Conservation (phyloP, 768 basidiomycete genomes). For the Phaeotremella skinneri region DNA sequence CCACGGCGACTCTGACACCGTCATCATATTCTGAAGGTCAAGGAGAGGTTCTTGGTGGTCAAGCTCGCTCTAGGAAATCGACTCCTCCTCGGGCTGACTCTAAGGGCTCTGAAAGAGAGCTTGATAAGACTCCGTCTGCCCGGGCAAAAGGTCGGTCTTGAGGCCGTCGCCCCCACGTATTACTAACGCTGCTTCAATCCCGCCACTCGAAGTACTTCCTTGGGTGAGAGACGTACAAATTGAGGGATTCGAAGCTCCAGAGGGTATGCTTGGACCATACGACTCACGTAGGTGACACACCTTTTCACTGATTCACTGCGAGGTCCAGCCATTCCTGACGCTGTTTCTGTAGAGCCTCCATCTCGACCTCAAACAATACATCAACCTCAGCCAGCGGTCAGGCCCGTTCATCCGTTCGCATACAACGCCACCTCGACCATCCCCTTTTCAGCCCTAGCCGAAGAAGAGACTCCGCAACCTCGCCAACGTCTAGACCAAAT, state of each 20-base stretch:
- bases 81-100: background rate
- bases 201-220: slow-evolving; percentile 37
- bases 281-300: slow-evolving; percentile 30
- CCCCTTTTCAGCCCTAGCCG: slow-evolving; percentile 36
- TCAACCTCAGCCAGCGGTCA: slow-evolving; percentile 8
- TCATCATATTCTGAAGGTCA: background rate
- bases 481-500: background rate
- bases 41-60: background rate
- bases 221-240: slow-evolving; percentile 37
- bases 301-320: background rate
- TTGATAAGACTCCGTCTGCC: slow-evolving; percentile 6
- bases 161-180: no score
- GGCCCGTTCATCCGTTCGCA: slow-evolving; percentile 39
- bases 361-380: slow-evolving; percentile 24
- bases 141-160: slow-evolving; percentile 31
- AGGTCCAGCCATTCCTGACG: background rate
- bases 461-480: background rate
- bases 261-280: slow-evolving; percentile 47
- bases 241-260: slow-evolving; percentile 23
- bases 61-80: background rate
- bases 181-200: background rate
- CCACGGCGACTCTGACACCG: background rate
- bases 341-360: slow-evolving; percentile 12
- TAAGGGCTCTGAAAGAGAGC: background rate
- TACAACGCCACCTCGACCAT: slow-evolving; percentile 24